Evolutionary conservation across 148 eudicot genomes (phyloP), one percentile per base, ranked within the genome.

Genomic region (Agrostemma githago): DNA sequence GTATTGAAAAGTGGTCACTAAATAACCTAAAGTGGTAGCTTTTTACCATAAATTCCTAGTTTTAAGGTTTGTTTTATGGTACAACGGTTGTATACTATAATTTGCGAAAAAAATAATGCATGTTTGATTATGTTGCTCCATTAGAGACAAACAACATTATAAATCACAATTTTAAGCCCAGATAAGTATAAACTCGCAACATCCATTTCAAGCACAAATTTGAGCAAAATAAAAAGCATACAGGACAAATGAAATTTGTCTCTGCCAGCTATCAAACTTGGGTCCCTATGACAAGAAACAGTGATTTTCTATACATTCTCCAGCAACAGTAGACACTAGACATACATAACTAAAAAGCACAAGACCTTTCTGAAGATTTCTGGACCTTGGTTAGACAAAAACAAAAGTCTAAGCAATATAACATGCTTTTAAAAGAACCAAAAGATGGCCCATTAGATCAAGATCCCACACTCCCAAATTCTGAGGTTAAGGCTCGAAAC

Each of bases 401-500:
- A 39, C 68, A 38, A 40, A 61, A 21, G 2, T 19, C 9, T 37
- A 37, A 37, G 19, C 10, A 54, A 67, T 43, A 40, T 15, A n/a
- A 66, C n/a, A 67, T 34, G 19, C 21, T n/a, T 42, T 17, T 43
- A 19, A 63, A 64, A 17, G 46, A 26, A 67, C 15, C 15, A 65
- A 65, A 40, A 65, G 17, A 40, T 4, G 8, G 40, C 1, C 8
- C 20, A 16, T 12, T 15, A 5, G 7, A 43, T 39, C 15, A 43
- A 65, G 48, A 40, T 62, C 38, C 65, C 3, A 6, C 65, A 21
- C 65, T 37, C 40, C 66, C 66, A 34, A 62, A 8, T 14, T 65
- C 68, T 5, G 16, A 4, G 20, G 68, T 65, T 65, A 65, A 42
- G 43, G 67, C 37, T 63, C 67, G 15, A 63, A 37, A 63, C 67